phyloP scores from a whole-genome alignment of 73 alveolate species.

The Symbiodinium pilosum region DNA sequence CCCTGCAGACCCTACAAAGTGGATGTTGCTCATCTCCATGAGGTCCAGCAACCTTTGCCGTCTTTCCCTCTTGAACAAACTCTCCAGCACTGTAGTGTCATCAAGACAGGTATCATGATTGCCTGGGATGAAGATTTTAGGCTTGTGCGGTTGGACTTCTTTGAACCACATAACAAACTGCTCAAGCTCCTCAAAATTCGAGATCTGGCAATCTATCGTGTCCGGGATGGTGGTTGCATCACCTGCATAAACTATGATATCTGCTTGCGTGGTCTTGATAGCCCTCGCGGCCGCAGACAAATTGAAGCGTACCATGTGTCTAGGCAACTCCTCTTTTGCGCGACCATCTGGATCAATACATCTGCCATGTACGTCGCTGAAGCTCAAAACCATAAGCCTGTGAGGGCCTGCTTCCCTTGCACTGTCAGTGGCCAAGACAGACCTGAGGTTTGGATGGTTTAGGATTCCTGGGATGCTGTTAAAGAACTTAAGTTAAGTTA shows the following conservation, averaged over 20 bases:
- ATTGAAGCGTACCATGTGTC: neutral
- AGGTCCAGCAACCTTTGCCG: neutral
- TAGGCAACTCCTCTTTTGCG: neutral
- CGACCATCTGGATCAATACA: neutral
- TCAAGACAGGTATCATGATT: neutral
- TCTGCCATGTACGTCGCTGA: slow-evolving; percentile 13
- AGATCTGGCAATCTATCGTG: neutral
- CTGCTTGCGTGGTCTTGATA: neutral
- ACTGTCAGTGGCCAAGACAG: neutral
- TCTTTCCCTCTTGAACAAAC: neutral
- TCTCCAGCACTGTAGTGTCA: neutral
- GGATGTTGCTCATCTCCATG: neutral
- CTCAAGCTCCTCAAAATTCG: slow-evolving; percentile 7
- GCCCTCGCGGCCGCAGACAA: neutral
- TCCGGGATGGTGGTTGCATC: slow-evolving; percentile 18
- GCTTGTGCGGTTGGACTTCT: neutral
- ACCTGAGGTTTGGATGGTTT: too few relatives aligned
- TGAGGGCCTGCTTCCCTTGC: neutral
- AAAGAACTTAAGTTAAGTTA: too few relatives aligned
- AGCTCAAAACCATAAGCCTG: neutral
- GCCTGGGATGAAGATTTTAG: neutral
- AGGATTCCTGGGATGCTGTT: too few relatives aligned
- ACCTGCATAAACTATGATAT: neutral
- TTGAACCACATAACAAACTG: neutral
- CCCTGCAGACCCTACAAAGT: slow-evolving; percentile 6